phyloP scores from a whole-genome alignment of 176 grass and related monocot genomes.

The Melocanna baccifera region DNA sequence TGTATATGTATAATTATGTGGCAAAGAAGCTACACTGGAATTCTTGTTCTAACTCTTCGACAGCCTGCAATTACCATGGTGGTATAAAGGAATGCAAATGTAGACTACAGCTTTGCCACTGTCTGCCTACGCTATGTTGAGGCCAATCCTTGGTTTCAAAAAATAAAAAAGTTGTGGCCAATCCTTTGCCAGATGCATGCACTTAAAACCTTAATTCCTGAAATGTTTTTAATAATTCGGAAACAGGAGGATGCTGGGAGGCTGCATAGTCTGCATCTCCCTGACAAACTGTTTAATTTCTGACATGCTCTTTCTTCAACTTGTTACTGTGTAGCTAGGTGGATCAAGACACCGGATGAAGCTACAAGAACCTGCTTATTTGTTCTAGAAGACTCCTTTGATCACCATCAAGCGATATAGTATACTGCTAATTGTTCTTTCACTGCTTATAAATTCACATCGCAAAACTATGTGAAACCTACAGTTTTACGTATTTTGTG shows the following conservation, averaged over 20 bases:
- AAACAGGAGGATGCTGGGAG: constrained; percentile 9
- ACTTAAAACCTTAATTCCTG: not conserved
- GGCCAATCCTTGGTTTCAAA: not conserved
- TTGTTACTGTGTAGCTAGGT: constrained; percentile 77
- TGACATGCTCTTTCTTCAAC: constrained; percentile 48
- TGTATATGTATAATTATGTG: not conserved
- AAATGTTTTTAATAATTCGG: constrained; percentile 26
- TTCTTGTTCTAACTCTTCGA: constrained; percentile 4
- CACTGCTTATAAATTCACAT: not conserved
- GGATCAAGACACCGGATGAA: constrained; percentile 52
- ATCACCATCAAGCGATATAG: constrained; percentile 46
- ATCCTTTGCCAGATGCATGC: constrained; percentile 11
- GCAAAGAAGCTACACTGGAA: not conserved
- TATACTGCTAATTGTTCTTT: constrained; percentile 35
- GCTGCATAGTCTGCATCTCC: constrained; percentile 5
- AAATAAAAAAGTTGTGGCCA: not conserved
- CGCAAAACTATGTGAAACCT: constrained; percentile 43
- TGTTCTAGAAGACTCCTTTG: constrained; percentile 42
- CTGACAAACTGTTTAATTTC: constrained; percentile 29
- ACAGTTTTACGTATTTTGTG: constrained; percentile 18
- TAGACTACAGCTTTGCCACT: not conserved
- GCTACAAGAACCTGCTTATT: constrained; percentile 41
- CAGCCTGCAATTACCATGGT: not conserved
- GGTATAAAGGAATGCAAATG: not conserved
- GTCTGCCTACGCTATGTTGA: no score